Percentiles rank a stretch among this genome's conserved stretches.
These are phyloP conservation scores for Fraxinus angustifolia DNA, from an alignment of 305 asterid genomes.

Conservation along the genomic window DNA sequence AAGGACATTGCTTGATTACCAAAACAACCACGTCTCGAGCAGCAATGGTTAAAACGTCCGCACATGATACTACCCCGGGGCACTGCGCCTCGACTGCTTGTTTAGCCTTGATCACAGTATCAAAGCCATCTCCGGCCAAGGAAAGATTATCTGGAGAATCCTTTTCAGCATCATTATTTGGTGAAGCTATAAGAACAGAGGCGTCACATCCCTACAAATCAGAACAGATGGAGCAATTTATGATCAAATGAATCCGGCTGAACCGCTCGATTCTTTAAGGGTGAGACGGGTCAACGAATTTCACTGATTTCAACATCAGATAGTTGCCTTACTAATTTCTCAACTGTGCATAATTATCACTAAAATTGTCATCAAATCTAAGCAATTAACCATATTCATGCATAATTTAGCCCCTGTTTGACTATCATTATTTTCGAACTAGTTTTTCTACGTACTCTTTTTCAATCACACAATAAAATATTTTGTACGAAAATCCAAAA, in stretches of 20 bases:
- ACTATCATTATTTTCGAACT: too few relatives aligned
- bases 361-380: neutral
- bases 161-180: slow-evolving; percentile 61
- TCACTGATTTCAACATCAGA: neutral
- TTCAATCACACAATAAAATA: too few relatives aligned
- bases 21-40: slow-evolving; percentile 62
- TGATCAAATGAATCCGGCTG: neutral
- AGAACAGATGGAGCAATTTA: neutral
- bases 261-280: neutral
- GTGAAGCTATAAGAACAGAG: slow-evolving; percentile 60
- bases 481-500: too few relatives aligned
- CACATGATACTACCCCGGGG: slow-evolving; percentile 64
- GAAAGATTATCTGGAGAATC: slow-evolving; percentile 63
- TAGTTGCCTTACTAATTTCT: neutral
- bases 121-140: slow-evolving; percentile 79
- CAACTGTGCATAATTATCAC: neutral
- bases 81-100: slow-evolving; percentile 73
- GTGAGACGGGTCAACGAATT: neutral
- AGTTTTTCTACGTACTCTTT: too few relatives aligned
- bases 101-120: slow-evolving; percentile 67
- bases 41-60: slow-evolving; percentile 66
- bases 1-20: slow-evolving; percentile 32
- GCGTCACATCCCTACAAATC: slow-evolving; percentile 68
- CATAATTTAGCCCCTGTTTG: too few relatives aligned
- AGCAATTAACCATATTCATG: neutral